Evolutionary conservation across 768 basidiomycete genomes (phyloP).

Genomic region (Mycena rebaudengoi): DNA sequence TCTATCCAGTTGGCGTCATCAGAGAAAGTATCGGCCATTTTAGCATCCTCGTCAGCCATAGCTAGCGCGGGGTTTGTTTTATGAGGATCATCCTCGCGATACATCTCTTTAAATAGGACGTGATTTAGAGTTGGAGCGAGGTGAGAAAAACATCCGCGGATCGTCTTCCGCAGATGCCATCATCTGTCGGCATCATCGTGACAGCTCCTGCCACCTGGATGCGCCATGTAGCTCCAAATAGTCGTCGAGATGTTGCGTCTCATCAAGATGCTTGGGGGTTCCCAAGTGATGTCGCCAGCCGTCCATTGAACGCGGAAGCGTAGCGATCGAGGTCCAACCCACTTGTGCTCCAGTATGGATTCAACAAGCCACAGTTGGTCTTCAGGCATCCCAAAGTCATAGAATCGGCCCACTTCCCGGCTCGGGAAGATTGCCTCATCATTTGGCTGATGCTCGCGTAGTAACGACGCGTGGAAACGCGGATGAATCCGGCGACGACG

Average conservation of each 20-base stretch:
- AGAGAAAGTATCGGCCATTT: too few species aligned
- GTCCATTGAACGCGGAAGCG: neutral
- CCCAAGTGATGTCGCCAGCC: too few species aligned
- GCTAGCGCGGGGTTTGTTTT: too few species aligned
- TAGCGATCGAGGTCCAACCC: neutral
- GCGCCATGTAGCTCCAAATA: neutral
- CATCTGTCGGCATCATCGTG: neutral
- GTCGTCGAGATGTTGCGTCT: neutral
- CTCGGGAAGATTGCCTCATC: neutral
- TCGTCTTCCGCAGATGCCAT: too few species aligned
- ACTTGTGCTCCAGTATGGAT: neutral
- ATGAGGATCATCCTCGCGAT: too few species aligned
- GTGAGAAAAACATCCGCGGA: too few species aligned
- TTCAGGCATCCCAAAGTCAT: neutral
- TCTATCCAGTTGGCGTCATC: slow-evolving; percentile 25
- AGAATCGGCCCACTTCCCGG: neutral
- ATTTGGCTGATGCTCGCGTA: neutral
- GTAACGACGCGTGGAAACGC: neutral
- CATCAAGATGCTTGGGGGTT: neutral
- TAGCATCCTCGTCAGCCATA: too few species aligned
- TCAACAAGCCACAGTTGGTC: neutral
- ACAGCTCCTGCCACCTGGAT: neutral
- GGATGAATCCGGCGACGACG: neutral
- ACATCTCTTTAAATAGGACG: too few species aligned
- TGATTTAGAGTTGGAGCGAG: too few species aligned